phyloP scores from a whole-genome alignment of 108 stramenopile genomes.

The Licmophora abbreviata region DNA sequence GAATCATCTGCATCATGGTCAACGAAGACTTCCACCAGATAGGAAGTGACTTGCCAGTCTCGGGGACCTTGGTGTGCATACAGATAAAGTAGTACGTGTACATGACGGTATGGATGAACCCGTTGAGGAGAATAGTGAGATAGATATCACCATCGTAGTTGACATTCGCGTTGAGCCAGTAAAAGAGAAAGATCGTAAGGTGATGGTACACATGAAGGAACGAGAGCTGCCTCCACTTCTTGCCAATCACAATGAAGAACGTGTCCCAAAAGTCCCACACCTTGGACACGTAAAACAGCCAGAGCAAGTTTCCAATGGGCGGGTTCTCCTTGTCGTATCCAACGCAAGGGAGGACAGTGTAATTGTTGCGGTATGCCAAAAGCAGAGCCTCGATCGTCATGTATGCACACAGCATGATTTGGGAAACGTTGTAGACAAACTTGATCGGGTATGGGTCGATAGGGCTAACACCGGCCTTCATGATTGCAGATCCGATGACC shows the following conservation, averaged over 20 bases:
- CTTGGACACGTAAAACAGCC: slow-evolving; percentile 97
- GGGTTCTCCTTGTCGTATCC: slow-evolving; percentile 66
- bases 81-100: slow-evolving; percentile 99
- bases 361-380: slow-evolving; percentile 85
- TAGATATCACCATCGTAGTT: slow-evolving; percentile 95
- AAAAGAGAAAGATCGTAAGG: slow-evolving; percentile 95
- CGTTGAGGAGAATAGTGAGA: slow-evolving; percentile 93
- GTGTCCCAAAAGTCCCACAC: slow-evolving; percentile 99
- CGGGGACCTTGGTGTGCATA: slow-evolving; percentile 91
- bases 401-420: slow-evolving; percentile 97
- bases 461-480: slow-evolving; percentile 49
- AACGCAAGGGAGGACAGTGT: slow-evolving; percentile 81
- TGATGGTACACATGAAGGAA: slow-evolving; percentile 99
- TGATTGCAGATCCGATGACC: slow-evolving; percentile 60
- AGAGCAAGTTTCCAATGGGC: slow-evolving; percentile 86
- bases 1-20: slow-evolving; percentile 92
- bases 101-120: slow-evolving; percentile 99
- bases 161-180: slow-evolving; percentile 92
- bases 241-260: slow-evolving; percentile 95
- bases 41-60: slow-evolving; percentile 84
- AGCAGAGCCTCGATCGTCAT: slow-evolving; percentile 95
- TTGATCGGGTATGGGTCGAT: slow-evolving; percentile 90
- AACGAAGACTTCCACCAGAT: slow-evolving; percentile 98
- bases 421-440: slow-evolving; percentile 96
- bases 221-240: slow-evolving; percentile 97